Evolutionary conservation across 306 rosid species (phyloP).

Genomic region (Benincasa hispida): DNA sequence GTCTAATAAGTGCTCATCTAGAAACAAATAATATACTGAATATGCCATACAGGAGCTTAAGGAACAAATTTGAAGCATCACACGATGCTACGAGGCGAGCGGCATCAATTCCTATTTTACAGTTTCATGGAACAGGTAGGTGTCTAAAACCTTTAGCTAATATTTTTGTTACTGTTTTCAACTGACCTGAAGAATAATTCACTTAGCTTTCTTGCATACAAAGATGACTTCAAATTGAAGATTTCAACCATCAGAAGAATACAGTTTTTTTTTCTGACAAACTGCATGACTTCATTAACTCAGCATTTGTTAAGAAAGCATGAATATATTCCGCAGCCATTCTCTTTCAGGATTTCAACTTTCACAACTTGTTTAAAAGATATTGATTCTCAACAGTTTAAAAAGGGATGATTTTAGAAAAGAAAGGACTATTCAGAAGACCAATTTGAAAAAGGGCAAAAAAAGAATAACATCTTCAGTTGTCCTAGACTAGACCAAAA

Average conservation of each 20-base stretch:
- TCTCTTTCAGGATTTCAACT: neutral
- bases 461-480: neutral
- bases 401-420: neutral
- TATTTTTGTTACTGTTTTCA: neutral
- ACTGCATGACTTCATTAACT: neutral
- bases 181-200: neutral
- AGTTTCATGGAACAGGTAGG: slow-evolving; percentile 78
- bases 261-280: neutral
- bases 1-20: neutral
- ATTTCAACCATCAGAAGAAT: neutral
- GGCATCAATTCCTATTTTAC: slow-evolving; percentile 61
- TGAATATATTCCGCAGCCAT: neutral
- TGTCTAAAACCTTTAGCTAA: neutral
- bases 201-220: slow-evolving; percentile 1
- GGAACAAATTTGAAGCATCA: slow-evolving; percentile 74
- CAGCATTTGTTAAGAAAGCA: neutral
- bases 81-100: slow-evolving; percentile 87
- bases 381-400: neutral
- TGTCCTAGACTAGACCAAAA: neutral
- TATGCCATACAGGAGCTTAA: slow-evolving; percentile 46
- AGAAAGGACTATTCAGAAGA: neutral
- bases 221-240: neutral
- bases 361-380: neutral
- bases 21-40: neutral
- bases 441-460: neutral